Evolutionary conservation across 129 eudicot genomes (phyloP).

Genomic region (Chrysanthemum lavandulifolium): DNA sequence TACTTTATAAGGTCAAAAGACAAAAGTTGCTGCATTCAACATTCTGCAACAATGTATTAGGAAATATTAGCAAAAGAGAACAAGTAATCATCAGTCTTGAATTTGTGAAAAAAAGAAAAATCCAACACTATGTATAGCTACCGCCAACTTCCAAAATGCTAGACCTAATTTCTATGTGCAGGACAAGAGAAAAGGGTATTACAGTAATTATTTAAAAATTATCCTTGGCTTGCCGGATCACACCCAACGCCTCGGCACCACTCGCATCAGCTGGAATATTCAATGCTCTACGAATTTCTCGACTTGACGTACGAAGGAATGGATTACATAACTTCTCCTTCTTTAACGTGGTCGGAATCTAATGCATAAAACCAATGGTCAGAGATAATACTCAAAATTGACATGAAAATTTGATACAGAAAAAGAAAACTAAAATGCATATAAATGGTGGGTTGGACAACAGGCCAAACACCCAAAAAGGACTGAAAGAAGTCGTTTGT

Average conservation of each 20-base stretch:
- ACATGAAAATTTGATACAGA: neutral
- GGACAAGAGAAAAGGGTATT: slow-evolving; percentile 21
- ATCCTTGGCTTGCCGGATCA: slow-evolving; percentile 83
- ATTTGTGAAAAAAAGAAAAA: slow-evolving; percentile 3
- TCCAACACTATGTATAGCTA: slow-evolving; percentile 27
- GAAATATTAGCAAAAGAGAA: neutral
- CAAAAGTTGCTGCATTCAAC: neutral
- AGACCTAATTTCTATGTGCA: slow-evolving; percentile 35
- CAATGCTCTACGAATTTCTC: slow-evolving; percentile 60
- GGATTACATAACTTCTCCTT: slow-evolving; percentile 85
- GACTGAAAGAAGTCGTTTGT: too few relatives aligned
- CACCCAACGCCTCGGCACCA: slow-evolving; percentile 76
- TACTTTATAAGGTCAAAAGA: neutral
- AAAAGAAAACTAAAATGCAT: neutral
- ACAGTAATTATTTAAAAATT: slow-evolving; percentile 43
- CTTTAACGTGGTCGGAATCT: slow-evolving; percentile 85
- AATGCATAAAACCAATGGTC: slow-evolving; percentile 26
- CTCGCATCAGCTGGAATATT: slow-evolving; percentile 60
- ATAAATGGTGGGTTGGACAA: neutral
- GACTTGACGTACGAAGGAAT: slow-evolving; percentile 81
- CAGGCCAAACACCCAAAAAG: neutral
- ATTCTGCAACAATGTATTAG: slow-evolving; percentile 1
- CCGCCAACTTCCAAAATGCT: slow-evolving; percentile 20
- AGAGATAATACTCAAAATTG: neutral
- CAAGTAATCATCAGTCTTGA: slow-evolving; percentile 18